Percentiles rank a stretch among this genome's conserved stretches.
Evolutionary conservation across 306 rosid species (phyloP).

Genomic region (Acacia acuminata): DNA sequence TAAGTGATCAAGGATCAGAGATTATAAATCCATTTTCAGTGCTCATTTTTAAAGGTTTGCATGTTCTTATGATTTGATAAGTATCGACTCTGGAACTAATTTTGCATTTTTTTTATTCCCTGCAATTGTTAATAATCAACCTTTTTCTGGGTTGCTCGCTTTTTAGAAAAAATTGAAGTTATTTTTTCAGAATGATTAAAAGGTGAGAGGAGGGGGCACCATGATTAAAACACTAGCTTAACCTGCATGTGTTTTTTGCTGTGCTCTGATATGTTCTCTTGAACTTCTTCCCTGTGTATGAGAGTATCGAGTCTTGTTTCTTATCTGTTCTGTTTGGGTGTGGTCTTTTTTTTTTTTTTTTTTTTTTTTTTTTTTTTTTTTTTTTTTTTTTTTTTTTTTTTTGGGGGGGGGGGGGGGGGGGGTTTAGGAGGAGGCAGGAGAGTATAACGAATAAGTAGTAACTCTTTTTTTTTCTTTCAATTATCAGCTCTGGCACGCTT

Average conservation of each 20-base stretch:
- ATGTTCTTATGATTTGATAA: slow-evolving; percentile 8
- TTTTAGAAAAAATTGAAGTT: not conserved
- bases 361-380: too few species aligned
- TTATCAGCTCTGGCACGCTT: slow-evolving; percentile 84
- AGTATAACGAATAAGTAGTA: slow-evolving; percentile 7
- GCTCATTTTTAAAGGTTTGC: slow-evolving; percentile 4
- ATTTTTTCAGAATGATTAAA: not conserved
- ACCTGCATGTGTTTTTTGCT: not conserved
- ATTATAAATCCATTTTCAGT: slow-evolving; percentile 18
- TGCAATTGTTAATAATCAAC: slow-evolving; percentile 13
- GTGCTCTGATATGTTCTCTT: not conserved
- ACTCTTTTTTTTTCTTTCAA: slow-evolving; percentile 7
- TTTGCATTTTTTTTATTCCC: not conserved
- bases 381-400: too few species aligned
- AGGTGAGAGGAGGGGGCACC: not conserved
- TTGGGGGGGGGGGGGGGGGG: too few species aligned
- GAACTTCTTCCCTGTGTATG: not conserved
- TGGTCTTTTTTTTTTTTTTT: not conserved
- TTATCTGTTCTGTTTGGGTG: not conserved
- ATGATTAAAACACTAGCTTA: slow-evolving; percentile 8
- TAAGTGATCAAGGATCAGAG: slow-evolving; percentile 53
- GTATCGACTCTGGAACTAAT: not conserved
- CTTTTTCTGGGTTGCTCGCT: slow-evolving; percentile 4
- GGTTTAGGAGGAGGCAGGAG: not conserved
- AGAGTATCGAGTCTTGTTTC: not conserved